Evolutionary conservation across 345 rosid genomes (phyloP).

Genomic region (Erysimum cheiranthoides): DNA sequence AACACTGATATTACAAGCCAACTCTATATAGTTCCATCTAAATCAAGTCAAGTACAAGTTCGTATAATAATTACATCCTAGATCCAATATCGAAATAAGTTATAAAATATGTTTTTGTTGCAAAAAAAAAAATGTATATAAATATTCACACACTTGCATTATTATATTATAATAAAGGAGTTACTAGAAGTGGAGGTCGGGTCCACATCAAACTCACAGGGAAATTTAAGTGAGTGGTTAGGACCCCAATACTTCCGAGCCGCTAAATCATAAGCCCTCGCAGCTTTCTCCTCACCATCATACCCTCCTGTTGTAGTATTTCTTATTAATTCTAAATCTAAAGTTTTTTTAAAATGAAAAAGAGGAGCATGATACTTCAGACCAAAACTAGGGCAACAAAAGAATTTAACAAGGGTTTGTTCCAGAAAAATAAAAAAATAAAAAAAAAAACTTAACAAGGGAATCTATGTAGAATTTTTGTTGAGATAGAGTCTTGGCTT

Average conservation of each 20-base stretch:
- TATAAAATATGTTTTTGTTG: no score
- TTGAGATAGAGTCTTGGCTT: constrained; percentile 45
- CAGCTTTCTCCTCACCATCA: constrained; percentile 89
- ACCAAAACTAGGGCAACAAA: constrained; percentile 18
- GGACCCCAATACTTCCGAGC: constrained; percentile 97
- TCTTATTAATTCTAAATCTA: no score
- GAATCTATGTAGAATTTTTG: neutral
- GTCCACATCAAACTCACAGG: constrained; percentile 57
- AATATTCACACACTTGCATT: neutral
- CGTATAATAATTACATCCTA: neutral
- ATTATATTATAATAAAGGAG: constrained; percentile 14
- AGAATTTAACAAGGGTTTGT: no score
- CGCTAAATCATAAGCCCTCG: constrained; percentile 90
- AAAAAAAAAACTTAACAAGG: neutral
- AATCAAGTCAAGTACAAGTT: neutral
- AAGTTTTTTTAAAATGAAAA: no score
- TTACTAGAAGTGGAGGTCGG: constrained; percentile 18
- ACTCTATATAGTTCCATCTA: constrained; percentile 3
- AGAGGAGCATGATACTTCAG: neutral
- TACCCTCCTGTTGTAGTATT: constrained; percentile 67
- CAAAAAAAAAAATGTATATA: no score
- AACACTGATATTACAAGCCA: neutral
- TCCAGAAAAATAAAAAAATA: no score
- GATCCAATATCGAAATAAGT: neutral
- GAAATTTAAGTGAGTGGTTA: constrained; percentile 82